These are phyloP conservation scores for Coniochaeta sp. DNA, from an alignment of 2,329 filamentous ascomycete genomes.

Conservation along the genomic window DNA sequence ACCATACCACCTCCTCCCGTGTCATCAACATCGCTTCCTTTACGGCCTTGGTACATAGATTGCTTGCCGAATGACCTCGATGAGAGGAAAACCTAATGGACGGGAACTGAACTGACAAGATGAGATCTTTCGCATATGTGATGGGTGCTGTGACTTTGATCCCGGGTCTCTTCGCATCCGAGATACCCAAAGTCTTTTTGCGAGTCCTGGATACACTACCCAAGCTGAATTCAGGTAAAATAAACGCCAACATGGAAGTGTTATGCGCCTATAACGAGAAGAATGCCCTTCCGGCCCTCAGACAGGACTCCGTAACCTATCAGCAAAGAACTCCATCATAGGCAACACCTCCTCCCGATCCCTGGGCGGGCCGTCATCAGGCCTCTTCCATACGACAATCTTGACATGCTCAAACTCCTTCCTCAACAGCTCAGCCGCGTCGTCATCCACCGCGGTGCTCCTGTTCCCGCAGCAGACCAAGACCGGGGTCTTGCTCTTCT, in stretches of 20 bases:
- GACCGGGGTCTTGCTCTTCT: slow-evolving; percentile 56
- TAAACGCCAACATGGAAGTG: neutral
- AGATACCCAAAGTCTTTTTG: neutral
- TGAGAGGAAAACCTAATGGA: neutral
- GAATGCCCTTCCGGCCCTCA: neutral
- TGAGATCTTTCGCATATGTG: neutral
- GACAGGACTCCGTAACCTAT: slow-evolving; percentile 39
- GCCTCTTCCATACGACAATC: slow-evolving; percentile 61
- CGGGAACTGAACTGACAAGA: neutral
- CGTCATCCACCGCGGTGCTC: slow-evolving; percentile 43
- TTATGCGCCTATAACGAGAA: no score
- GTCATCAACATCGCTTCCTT: neutral
- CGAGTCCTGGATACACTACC: neutral
- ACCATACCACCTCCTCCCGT: neutral
- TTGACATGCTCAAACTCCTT: slow-evolving; percentile 59
- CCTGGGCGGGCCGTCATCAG: slow-evolving; percentile 74
- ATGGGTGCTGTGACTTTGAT: neutral
- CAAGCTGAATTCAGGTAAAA: neutral
- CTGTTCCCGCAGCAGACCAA: slow-evolving; percentile 51
- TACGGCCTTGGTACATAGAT: neutral
- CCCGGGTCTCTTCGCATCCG: neutral
- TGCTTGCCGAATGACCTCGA: neutral
- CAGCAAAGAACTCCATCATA: slow-evolving; percentile 77
- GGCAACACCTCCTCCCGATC: slow-evolving; percentile 81
- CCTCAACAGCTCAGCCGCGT: slow-evolving; percentile 57